These are phyloP conservation scores for Xerocomus amazonicus DNA, from an alignment of 1,284 basidiomycete species.

Conservation along the genomic window DNA sequence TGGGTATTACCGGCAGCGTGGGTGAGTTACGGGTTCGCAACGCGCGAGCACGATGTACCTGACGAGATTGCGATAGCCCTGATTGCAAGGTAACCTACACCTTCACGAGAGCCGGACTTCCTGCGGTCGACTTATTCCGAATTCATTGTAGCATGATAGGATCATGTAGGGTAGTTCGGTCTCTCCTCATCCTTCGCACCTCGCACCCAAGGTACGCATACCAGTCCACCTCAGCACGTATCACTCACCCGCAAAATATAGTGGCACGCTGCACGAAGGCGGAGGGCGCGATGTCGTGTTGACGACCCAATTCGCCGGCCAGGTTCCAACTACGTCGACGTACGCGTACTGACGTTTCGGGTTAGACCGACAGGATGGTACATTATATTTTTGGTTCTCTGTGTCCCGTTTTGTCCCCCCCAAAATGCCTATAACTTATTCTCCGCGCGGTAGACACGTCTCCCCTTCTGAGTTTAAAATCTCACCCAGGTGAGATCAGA, in stretches of 20 bases:
- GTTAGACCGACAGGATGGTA: too few species aligned
- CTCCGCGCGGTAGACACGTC: too few species aligned
- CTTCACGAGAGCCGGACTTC: not conserved
- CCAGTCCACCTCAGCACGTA: not conserved
- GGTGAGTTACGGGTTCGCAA: slow-evolving; percentile 9
- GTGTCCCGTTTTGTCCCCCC: too few species aligned
- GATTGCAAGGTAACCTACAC: slow-evolving; percentile 7
- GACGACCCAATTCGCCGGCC: not conserved
- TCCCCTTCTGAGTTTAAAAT: too few species aligned
- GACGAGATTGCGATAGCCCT: slow-evolving; percentile 10
- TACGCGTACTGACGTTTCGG: not conserved
- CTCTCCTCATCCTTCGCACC: slow-evolving; percentile 8
- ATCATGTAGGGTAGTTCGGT: slow-evolving; percentile 18
- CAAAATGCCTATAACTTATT: too few species aligned
- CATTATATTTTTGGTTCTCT: too few species aligned
- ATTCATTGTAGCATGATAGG: slow-evolving; percentile 10
- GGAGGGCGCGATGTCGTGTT: not conserved
- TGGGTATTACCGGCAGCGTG: slow-evolving; percentile 6
- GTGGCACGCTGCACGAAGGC: not conserved
- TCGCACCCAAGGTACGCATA: slow-evolving; percentile 5
- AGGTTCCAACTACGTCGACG: not conserved
- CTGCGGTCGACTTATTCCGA: not conserved
- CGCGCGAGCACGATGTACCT: not conserved
- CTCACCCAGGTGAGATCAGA: too few species aligned
- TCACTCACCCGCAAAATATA: not conserved